These are phyloP conservation scores for Corynascus novoguineensis DNA, from an alignment of 495 filamentous ascomycete genomes.

Conservation along the genomic window DNA sequence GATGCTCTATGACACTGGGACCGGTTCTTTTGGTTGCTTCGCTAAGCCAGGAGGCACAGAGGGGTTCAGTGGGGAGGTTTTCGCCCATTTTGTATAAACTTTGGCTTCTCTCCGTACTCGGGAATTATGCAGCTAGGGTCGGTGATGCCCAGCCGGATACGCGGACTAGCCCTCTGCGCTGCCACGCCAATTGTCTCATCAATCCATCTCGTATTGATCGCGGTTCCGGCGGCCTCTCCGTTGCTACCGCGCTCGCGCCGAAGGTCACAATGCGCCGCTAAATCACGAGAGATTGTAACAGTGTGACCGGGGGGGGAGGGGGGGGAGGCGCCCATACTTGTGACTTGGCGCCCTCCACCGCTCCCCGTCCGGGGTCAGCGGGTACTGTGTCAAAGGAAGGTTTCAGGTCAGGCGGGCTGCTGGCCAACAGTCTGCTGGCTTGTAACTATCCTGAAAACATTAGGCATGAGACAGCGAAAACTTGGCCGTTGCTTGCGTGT, in stretches of 20 bases:
- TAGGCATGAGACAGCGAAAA: background rate
- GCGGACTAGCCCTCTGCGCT: background rate
- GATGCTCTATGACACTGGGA: no score
- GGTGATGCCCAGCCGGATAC: background rate
- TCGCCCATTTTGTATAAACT: no score
- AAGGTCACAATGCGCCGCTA: background rate
- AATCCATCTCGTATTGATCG: background rate
- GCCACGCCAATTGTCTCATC: slow-evolving; percentile 1
- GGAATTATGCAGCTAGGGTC: background rate
- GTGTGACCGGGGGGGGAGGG: background rate
- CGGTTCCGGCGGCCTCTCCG: background rate
- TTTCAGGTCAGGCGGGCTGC: slow-evolving; percentile 5
- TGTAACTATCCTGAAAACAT: no score
- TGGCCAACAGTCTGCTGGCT: background rate
- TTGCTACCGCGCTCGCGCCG: background rate
- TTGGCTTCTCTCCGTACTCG: background rate
- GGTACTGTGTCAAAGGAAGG: background rate
- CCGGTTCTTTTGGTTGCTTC: no score
- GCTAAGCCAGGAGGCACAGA: no score
- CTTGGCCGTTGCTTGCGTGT: background rate
- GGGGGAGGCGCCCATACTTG: no score
- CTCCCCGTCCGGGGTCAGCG: background rate
- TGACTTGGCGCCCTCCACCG: background rate
- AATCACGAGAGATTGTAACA: background rate
- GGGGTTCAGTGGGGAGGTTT: no score